These are phyloP conservation scores for Arachnopeziza araneosa DNA, from an alignment of 2,329 filamentous ascomycete species.

Conservation along the genomic window DNA sequence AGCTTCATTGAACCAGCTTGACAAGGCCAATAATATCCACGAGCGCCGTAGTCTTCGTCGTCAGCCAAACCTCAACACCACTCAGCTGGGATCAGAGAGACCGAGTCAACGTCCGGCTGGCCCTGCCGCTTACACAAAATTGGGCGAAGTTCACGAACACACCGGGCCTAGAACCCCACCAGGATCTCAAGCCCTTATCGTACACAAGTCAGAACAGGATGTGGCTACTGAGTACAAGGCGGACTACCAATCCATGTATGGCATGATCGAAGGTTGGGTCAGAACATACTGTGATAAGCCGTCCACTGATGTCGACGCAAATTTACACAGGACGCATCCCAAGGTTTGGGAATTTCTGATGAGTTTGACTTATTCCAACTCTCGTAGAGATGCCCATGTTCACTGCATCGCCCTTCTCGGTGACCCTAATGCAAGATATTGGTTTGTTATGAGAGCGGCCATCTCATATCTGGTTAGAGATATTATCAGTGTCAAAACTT, in stretches of 20 bases:
- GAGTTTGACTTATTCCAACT: constrained; percentile 25
- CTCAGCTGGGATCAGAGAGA: not conserved
- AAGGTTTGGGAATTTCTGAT: constrained; percentile 36
- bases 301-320: constrained; percentile 17
- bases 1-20: not conserved
- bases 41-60: not conserved
- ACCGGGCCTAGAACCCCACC: not conserved
- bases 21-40: not conserved
- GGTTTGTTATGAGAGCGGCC: constrained; percentile 36
- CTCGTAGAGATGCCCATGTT: constrained; percentile 28
- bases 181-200: constrained; percentile 11
- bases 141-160: not conserved
- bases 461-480: constrained; percentile 33
- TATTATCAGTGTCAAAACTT: constrained; percentile 32
- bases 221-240: constrained; percentile 9
- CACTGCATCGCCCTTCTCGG: constrained; percentile 31
- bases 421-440: constrained; percentile 28
- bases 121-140: constrained; percentile 2
- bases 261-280: constrained; percentile 27
- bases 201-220: constrained; percentile 4
- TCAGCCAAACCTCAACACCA: not conserved
- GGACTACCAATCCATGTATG: constrained; percentile 16
- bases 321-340: constrained; percentile 19
- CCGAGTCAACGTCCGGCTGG: not conserved
- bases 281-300: constrained; percentile 20